A percentile compares a stretch with the other conserved stretches of the same genome.
These are phyloP conservation scores for Leptodermis oblonga DNA, from an alignment of 257 asterid genomes.

Conservation along the genomic window DNA sequence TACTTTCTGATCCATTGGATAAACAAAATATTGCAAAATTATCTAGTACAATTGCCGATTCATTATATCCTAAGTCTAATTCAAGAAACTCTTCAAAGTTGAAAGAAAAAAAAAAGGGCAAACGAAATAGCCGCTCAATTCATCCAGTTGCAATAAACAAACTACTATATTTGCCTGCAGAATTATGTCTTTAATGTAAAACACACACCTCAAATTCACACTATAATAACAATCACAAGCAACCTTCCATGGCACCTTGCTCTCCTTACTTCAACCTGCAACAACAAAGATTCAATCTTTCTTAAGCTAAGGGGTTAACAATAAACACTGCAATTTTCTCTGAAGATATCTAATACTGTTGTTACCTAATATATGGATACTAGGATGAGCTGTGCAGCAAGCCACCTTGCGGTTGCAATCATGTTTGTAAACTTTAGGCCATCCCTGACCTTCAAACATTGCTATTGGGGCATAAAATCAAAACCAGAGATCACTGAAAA, in stretches of 20 bases:
- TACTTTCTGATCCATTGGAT: constrained; percentile 1
- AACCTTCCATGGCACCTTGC: constrained; percentile 31
- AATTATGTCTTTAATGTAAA: constrained; percentile 16
- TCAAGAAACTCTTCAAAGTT: constrained; percentile 16
- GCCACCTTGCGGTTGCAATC: constrained; percentile 23
- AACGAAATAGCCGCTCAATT: constrained; percentile 19
- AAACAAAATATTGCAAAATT: not conserved
- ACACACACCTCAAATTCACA: constrained; percentile 43
- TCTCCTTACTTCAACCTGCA: constrained; percentile 43
- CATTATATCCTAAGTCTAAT: constrained; percentile 10
- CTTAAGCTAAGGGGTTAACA: not conserved
- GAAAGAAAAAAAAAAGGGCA: constrained; percentile 18
- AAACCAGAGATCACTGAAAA: not conserved
- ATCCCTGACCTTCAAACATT: constrained; percentile 4
- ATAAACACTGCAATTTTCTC: not conserved
- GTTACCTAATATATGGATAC: constrained; percentile 30
- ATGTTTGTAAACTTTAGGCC: constrained; percentile 4
- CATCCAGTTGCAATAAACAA: constrained; percentile 24
- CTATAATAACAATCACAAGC: constrained; percentile 33
- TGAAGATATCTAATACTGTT: too few relatives aligned
- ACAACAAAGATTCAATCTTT: not conserved
- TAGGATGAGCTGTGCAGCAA: constrained; percentile 26
- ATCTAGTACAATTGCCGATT: constrained; percentile 9
- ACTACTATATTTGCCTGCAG: constrained; percentile 20
- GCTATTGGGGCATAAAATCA: constrained; percentile 10